A percentile compares a stretch with the other conserved stretches of the same genome.
Conservation (phyloP, 345 rosid species). For the Microcos paniculata region DNA sequence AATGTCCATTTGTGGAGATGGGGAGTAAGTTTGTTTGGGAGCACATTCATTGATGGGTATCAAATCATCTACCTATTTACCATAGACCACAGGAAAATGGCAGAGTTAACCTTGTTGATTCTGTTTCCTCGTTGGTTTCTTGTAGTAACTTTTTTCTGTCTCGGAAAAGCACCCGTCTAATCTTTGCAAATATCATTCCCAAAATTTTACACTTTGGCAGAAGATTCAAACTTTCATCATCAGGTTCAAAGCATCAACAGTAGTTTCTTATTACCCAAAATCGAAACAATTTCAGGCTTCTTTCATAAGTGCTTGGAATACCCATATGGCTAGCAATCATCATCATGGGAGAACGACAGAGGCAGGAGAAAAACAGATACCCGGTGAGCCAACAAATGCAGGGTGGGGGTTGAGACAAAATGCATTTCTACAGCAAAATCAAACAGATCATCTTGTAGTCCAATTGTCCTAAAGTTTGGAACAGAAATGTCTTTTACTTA, state of each 20-base stretch:
- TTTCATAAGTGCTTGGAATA: neutral
- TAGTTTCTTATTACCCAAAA: neutral
- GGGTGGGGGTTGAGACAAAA: neutral
- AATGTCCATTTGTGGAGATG: neutral
- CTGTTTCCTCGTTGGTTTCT: slow-evolving; percentile 1
- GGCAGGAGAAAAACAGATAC: neutral
- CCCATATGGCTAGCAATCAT: neutral
- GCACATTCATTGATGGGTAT: neutral
- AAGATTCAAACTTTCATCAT: slow-evolving; percentile 1
- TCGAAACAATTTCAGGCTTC: neutral
- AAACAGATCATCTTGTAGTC: neutral
- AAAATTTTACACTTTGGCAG: neutral
- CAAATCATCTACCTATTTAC: neutral
- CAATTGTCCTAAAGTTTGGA: slow-evolving; percentile 11
- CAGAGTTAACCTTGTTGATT: neutral
- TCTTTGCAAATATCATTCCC: neutral
- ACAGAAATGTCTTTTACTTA: neutral
- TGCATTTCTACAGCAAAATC: slow-evolving; percentile 11
- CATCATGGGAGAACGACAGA: neutral
- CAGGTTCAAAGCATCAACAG: neutral
- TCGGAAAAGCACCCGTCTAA: neutral
- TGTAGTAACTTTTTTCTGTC: neutral
- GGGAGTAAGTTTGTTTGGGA: neutral
- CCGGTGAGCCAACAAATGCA: slow-evolving; percentile 9
- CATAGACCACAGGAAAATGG: neutral